Conservation (phyloP, 2,329 filamentous ascomycete species). For the Xylariaceae sp. region DNA sequence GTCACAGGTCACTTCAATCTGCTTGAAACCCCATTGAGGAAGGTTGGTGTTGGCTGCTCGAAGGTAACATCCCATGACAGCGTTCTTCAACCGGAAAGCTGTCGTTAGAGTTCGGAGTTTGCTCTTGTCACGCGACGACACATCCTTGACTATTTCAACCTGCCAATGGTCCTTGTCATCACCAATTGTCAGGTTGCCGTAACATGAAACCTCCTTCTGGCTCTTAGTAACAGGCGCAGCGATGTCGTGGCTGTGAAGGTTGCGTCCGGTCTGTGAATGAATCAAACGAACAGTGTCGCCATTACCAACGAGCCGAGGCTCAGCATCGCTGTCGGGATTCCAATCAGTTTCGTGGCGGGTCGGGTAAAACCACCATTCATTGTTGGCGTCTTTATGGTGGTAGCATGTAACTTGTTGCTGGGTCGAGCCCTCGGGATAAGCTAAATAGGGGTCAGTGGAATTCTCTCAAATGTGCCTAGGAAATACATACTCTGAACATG, state of each 20-base stretch:
- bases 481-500: slow-evolving; percentile 76
- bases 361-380: slow-evolving; percentile 99
- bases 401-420: slow-evolving; percentile 99
- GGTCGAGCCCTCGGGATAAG: slow-evolving; percentile 88
- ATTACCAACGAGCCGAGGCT: slow-evolving; percentile 79
- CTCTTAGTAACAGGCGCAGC: slow-evolving; percentile 87
- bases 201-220: slow-evolving; percentile 92
- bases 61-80: slow-evolving; percentile 86
- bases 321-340: slow-evolving; percentile 70
- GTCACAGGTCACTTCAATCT: slow-evolving; percentile 95
- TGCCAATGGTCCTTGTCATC: slow-evolving; percentile 99
- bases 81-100: slow-evolving; percentile 86
- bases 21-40: slow-evolving; percentile 99
- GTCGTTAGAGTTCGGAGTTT: slow-evolving; percentile 91
- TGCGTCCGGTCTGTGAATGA: slow-evolving; percentile 94
- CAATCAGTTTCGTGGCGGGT: slow-evolving; percentile 80
- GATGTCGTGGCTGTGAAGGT: slow-evolving; percentile 93
- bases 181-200: slow-evolving; percentile 93
- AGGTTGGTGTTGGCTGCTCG: slow-evolving; percentile 95
- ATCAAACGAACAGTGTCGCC: slow-evolving; percentile 83
- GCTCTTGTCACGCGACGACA: slow-evolving; percentile 82
- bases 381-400: slow-evolving; percentile 99
- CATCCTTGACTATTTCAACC: slow-evolving; percentile 89
- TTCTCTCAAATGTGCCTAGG: background rate
- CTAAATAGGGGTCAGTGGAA: slow-evolving; percentile 31